Evolutionary conservation across 2,329 filamentous ascomycete species (phyloP).

Genomic region (Neonectria ditissima): DNA sequence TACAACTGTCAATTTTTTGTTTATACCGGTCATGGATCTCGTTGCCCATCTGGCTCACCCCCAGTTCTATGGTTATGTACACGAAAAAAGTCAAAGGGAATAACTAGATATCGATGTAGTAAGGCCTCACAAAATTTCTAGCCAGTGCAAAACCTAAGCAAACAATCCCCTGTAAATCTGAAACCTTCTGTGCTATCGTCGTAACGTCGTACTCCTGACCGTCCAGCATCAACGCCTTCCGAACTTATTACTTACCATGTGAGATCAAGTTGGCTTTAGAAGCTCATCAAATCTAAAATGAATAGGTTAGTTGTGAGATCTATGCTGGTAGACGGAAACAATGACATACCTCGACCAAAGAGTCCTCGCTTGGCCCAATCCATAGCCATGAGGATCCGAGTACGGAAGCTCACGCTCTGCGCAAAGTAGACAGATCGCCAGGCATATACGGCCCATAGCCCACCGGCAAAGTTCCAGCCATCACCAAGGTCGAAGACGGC

Average conservation of each 20-base stretch:
- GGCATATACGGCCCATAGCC: constrained; percentile 91
- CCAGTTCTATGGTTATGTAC: constrained; percentile 24
- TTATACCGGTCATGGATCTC: constrained; percentile 17
- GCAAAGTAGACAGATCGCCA: constrained; percentile 98
- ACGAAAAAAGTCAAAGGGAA: constrained; percentile 16
- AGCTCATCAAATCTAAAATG: constrained; percentile 63
- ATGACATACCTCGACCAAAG: constrained; percentile 88
- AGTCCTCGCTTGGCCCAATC: constrained; percentile 98
- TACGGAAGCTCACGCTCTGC: constrained; percentile 93
- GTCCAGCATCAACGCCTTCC: constrained; percentile 17
- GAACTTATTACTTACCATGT: constrained; percentile 25
- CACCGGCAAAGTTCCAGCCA: constrained; percentile 82
- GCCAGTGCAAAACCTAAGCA: background rate
- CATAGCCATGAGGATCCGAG: constrained; percentile 90
- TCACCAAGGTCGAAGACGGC: constrained; percentile 91
- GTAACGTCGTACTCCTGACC: constrained; percentile 18
- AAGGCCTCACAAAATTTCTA: constrained; percentile 4
- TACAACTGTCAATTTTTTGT: constrained; percentile 13
- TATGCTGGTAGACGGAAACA: background rate
- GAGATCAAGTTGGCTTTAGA: constrained; percentile 48
- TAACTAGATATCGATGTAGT: constrained; percentile 20
- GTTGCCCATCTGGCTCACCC: constrained; percentile 11
- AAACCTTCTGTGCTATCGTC: constrained; percentile 4
- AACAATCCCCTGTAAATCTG: background rate
- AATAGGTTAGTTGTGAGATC: constrained; percentile 23